Evolutionary conservation across 179 eudicot species (phyloP), one percentile per base, ranked within the genome.

Genomic region (Kewa caespitosa): DNA sequence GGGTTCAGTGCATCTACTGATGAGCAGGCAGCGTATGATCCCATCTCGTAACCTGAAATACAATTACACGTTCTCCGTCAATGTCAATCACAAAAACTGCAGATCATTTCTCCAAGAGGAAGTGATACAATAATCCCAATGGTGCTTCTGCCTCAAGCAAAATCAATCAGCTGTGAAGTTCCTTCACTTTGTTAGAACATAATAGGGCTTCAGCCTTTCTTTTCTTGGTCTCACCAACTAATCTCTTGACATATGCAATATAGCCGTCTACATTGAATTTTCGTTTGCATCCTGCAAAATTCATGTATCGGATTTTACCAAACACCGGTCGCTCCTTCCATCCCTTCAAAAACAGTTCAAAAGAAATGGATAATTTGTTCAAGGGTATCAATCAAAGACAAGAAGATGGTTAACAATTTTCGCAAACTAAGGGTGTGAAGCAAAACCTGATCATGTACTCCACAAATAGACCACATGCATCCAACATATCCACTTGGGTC

Each of bases 381-480:
- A 48, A 1, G 3, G 38, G 66, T 32, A 27, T 1, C 32, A 57
- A 25, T 8, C 32, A 22, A 3, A 39, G 28, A 38, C 5, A 41
- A 74, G n/a, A 33, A 20, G 22, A 72, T 1, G 4, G 18, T 55
- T 48, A 74, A n/a, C n/a, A 69, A 43, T 17, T 30, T 30, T 3
- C 37, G 39, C 65, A 60, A 3, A 27, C 22, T 72, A 15, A 9
- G 14, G 10, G 55, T 42, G 6, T 41, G 38, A 59, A 74, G 38
- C 33, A 70, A 77, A 37, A 93, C 99, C 99, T 96, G 99, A 77
- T 96, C 99, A 73, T 96, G 99, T 27, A 93, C 84, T 36, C 99
- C 99, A 78, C 99, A 91, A 27, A 96, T 90, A 36, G 98, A 96
- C 99, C 99, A 96, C 99, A 96, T 96, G 83, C 99, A 96, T 9